phyloP scores from a whole-genome alignment of 2,329 filamentous ascomycete genomes.

The Fusarium vanettenii region DNA sequence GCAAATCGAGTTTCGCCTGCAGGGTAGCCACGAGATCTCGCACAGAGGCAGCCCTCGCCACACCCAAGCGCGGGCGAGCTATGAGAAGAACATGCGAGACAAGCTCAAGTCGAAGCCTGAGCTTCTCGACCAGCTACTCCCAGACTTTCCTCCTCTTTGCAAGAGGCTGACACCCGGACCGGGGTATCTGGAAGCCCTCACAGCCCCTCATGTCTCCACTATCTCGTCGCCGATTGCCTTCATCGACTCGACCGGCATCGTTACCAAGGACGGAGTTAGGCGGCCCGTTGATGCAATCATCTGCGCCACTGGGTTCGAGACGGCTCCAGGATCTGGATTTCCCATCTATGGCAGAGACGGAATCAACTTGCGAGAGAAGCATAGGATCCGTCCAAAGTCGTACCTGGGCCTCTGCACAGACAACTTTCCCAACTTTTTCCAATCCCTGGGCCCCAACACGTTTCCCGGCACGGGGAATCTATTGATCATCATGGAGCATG shows the following conservation, averaged over 20 bases:
- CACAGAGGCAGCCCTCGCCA: background rate
- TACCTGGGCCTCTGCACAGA: conserved; percentile 8
- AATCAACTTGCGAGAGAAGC: background rate
- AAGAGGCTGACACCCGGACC: conserved; percentile 7
- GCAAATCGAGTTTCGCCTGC: conserved; percentile 5
- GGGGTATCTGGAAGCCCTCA: conserved; percentile 14
- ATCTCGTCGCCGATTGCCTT: background rate
- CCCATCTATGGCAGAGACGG: conserved; percentile 8
- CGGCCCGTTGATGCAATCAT: conserved; percentile 7
- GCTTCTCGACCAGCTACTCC: background rate
- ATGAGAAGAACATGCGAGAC: background rate
- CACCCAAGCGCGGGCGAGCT: background rate
- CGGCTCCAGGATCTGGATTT: background rate
- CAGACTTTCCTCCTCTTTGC: conserved; percentile 4
- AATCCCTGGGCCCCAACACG: conserved; percentile 12
- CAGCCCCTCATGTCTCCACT: background rate
- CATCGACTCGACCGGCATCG: background rate
- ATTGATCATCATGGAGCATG: conserved; percentile 11
- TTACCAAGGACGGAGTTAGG: background rate
- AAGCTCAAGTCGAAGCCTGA: background rate
- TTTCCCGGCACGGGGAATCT: conserved; percentile 4
- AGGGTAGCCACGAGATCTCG: background rate
- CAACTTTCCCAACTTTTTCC: conserved; percentile 15
- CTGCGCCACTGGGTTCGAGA: conserved; percentile 17
- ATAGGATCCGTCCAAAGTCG: background rate